These are phyloP conservation scores for Geosmithia flava DNA, from an alignment of 2,329 filamentous ascomycete species.

Conservation along the genomic window DNA sequence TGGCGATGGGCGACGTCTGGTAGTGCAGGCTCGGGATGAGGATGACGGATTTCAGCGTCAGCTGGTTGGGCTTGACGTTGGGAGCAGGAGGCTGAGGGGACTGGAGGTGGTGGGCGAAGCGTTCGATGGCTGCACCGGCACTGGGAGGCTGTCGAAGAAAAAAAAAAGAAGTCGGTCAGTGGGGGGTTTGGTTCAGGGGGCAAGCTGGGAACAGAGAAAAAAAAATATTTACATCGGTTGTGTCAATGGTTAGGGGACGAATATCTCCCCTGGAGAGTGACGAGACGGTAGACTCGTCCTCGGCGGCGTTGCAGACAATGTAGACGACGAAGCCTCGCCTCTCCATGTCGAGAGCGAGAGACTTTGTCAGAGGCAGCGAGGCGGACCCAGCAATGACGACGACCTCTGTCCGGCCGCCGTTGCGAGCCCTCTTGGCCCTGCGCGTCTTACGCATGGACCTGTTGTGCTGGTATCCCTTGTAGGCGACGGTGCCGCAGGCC, in stretches of 20 bases:
- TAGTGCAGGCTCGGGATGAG: constrained; percentile 74
- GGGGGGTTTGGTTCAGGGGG: background rate
- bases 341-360: constrained; percentile 77
- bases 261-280: constrained; percentile 71
- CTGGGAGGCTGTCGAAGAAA: constrained; percentile 43
- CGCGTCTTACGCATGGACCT: constrained; percentile 54
- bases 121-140: constrained; percentile 56
- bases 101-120: constrained; percentile 60
- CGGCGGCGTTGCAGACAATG: constrained; percentile 70
- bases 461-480: constrained; percentile 34
- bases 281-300: constrained; percentile 73
- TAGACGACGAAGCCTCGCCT: constrained; percentile 88
- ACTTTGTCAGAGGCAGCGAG: constrained; percentile 70
- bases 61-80: constrained; percentile 61
- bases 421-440: constrained; percentile 65
- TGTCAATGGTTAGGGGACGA: constrained; percentile 68
- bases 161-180: background rate
- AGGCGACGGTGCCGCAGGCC: constrained; percentile 53
- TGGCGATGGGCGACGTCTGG: constrained; percentile 72
- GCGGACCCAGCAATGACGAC: constrained; percentile 81
- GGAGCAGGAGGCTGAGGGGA: constrained; percentile 65
- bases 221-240: constrained; percentile 53
- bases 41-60: constrained; percentile 68
- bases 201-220: background rate
- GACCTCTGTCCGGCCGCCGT: constrained; percentile 80